A percentile compares a stretch with the other conserved stretches of the same genome.
Evolutionary conservation across 106 monocot genomes (phyloP).

Genomic region (Allium sativum): DNA sequence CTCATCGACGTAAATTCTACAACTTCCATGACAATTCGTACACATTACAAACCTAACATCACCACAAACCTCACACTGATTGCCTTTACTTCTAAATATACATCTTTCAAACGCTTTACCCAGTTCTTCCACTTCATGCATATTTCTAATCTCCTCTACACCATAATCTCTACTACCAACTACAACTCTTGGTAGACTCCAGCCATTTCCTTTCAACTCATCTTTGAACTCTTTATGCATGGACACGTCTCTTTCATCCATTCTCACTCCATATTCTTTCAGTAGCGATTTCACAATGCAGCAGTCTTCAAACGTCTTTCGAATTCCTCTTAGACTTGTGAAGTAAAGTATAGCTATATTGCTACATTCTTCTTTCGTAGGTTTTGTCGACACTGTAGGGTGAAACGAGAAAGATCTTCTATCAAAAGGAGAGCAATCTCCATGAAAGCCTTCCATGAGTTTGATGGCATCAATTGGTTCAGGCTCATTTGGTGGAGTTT

Average conservation of each 20-base stretch:
- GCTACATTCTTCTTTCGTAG: conserved; percentile 13
- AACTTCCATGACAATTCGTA: conserved; percentile 9
- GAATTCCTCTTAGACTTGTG: conserved; percentile 36
- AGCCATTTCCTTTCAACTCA: conserved; percentile 3
- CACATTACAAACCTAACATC: conserved; percentile 3
- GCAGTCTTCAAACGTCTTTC: conserved; percentile 49
- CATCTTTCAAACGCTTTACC: neutral
- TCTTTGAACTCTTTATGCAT: conserved; percentile 37
- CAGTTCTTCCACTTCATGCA: conserved; percentile 2
- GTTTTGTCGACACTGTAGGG: neutral
- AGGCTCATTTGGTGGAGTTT: conserved; percentile 44
- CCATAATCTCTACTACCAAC: conserved; percentile 1
- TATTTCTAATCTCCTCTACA: conserved; percentile 2
- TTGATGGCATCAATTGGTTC: conserved; percentile 42
- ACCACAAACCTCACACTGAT: neutral
- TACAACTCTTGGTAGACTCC: conserved; percentile 24
- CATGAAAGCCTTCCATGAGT: conserved; percentile 39
- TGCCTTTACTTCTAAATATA: no score
- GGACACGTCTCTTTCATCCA: conserved; percentile 53
- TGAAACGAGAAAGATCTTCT: conserved; percentile 47
- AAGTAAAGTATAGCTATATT: conserved; percentile 28
- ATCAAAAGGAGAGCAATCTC: conserved; percentile 23
- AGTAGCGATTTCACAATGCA: conserved; percentile 25
- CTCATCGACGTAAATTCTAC: neutral
- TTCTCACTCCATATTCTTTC: conserved; percentile 20